Conservation (phyloP, 805 yeast genomes). For the Candida ortonii region DNA sequence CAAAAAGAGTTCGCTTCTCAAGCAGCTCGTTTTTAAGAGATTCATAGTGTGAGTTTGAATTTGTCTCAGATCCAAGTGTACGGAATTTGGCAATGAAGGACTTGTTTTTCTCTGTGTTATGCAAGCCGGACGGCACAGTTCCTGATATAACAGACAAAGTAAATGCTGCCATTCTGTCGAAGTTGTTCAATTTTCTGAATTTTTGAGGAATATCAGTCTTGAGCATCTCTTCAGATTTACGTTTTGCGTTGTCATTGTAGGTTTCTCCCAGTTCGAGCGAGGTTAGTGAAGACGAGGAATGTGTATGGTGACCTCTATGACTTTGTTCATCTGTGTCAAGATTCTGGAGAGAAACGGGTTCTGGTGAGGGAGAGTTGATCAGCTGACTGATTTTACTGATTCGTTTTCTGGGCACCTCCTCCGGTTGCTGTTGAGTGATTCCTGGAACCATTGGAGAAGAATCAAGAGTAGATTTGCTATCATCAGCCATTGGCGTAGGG, state of each 20-base stretch:
- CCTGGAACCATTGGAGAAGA: slow-evolving; percentile 6
- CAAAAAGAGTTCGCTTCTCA: slow-evolving; percentile 12
- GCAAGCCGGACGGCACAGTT: too few species aligned
- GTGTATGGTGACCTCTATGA: too few species aligned
- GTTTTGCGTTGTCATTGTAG: too few species aligned
- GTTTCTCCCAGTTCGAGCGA: too few species aligned
- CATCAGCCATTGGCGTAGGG: slow-evolving; percentile 14
- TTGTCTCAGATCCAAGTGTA: slow-evolving; percentile 3
- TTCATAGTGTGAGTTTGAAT: slow-evolving; percentile 8
- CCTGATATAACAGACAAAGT: slow-evolving; percentile 10
- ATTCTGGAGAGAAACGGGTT: slow-evolving; percentile 9
- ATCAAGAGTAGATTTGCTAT: slow-evolving; percentile 3
- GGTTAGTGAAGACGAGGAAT: too few species aligned
- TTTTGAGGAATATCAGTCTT: background rate
- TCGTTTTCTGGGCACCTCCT: too few species aligned
- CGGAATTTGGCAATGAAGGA: background rate
- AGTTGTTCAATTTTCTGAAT: slow-evolving; percentile 1
- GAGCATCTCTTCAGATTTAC: too few species aligned
- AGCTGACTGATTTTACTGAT: slow-evolving; percentile 14
- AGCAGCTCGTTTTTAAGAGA: slow-evolving; percentile 8
- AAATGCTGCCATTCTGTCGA: slow-evolving; percentile 16
- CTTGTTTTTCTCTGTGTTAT: background rate
- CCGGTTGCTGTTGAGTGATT: too few species aligned
- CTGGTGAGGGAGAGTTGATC: slow-evolving; percentile 16
- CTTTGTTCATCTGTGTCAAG: too few species aligned